phyloP scores from a whole-genome alignment of 208 protist species.

The Naegleria gruberi region DNA sequence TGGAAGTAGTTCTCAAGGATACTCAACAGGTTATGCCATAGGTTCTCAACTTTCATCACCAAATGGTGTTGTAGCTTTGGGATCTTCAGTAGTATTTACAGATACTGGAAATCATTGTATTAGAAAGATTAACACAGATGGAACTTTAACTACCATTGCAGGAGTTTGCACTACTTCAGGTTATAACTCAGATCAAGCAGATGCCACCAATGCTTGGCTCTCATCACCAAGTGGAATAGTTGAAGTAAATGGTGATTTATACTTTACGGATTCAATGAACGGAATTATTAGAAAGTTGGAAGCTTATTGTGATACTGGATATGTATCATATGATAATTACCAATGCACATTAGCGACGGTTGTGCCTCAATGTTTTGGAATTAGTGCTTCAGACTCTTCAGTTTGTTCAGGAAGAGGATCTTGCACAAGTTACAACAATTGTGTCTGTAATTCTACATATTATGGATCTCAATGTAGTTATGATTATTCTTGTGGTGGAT shows the following conservation, averaged over 20 bases:
- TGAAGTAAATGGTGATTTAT: neutral
- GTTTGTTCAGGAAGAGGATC: neutral
- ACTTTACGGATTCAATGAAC: neutral
- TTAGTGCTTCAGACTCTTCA: neutral
- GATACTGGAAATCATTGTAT: neutral
- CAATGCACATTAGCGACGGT: too few relatives aligned
- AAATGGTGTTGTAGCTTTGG: too few relatives aligned
- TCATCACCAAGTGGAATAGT: neutral
- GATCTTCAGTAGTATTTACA: too few relatives aligned
- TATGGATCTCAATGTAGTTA: neutral
- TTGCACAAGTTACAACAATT: neutral
- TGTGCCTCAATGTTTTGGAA: neutral
- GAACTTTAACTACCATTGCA: neutral
- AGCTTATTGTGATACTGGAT: neutral
- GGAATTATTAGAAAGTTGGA: neutral
- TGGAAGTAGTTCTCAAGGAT: too few relatives aligned
- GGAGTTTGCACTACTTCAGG: neutral
- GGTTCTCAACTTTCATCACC: too few relatives aligned
- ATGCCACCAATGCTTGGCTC: neutral
- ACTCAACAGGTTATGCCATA: too few relatives aligned
- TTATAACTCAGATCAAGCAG: neutral
- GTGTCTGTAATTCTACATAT: neutral
- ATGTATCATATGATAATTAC: too few relatives aligned
- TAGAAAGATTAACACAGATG: neutral
- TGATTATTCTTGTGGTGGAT: neutral